Base-by-base conservation (phyloP, 768 basidiomycete species). In the Mycena belliarum region DNA sequence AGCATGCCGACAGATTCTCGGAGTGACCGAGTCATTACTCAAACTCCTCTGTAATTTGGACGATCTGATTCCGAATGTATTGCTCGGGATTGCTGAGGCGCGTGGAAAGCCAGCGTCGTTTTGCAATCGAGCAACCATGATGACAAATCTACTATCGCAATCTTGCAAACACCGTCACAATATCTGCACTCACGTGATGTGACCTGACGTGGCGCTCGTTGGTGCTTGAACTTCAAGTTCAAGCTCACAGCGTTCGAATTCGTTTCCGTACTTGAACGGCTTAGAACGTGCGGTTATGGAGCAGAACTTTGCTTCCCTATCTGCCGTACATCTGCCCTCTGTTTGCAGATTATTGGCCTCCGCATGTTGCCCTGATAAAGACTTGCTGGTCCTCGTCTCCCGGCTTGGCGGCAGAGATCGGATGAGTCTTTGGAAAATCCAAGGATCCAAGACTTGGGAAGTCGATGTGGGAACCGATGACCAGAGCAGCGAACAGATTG, bases 311-410 rank as follows among this genome's bases (percentile, higher is more conserved):
- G 73, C 79, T 25, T 75, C 83, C 28, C 75, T 91, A 52, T 82
- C 84, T 23, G 78, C 76, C 29, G 69, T 88, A 28, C 79, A 78
- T 41, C 71, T 91, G 14, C 82, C 86, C 7, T 74, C 82, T 8
- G 74, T 82, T 28, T 82, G 82, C 52, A 83, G 86, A 38, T 64
- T 92, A 28, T 71, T 89, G 24, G 55, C 75, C 11, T 80, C 85
- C 21, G 83, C 91, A 45, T 92, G 91, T 65, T 91, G 91, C 69
- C 90, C 91, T 10, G 91, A 93, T 75, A 93, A 93, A 70, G 91
- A 93, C 70, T 76, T 93, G 40, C 73, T 92, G 5, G 75, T 86
- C 25, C 73, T 91, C 9, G 75, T 92, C 48, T 85, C 86, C 56
- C 81, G 84, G 26, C 74, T 87, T 24, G 88, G 85, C 29, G 84